phyloP scores from a whole-genome alignment of 768 basidiomycete species.

The Mycena polygramma region DNA sequence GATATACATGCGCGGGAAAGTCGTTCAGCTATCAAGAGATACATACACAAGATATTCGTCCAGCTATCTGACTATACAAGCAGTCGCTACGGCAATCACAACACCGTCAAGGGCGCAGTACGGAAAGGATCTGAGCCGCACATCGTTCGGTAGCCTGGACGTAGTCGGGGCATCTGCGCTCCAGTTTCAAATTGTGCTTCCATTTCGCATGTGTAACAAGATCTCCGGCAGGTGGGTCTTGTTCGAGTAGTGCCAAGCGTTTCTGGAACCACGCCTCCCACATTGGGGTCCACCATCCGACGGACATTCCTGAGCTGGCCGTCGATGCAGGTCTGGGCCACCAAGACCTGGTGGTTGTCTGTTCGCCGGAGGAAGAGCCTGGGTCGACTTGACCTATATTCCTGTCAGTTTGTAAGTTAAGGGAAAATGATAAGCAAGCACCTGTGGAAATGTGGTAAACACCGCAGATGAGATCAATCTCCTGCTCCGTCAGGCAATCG shows the following conservation, averaged over 20 bases:
- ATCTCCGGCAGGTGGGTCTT: background rate
- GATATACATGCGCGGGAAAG: too few relatives aligned
- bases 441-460: conserved; percentile 40
- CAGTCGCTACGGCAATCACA: too few relatives aligned
- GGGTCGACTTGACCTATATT: background rate
- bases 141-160: too few relatives aligned
- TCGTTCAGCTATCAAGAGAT: too few relatives aligned
- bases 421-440: background rate
- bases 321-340: conserved; percentile 38
- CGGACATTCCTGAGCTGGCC: conserved; percentile 27
- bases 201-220: background rate
- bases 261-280: conserved; percentile 41
- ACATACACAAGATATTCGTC: too few relatives aligned
- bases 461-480: conserved; percentile 40
- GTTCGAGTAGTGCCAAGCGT: conserved; percentile 27
- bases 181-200: conserved; percentile 13
- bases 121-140: background rate
- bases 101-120: background rate
- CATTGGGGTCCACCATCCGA: conserved; percentile 39
- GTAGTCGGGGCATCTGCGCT: background rate
- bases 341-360: conserved; percentile 33
- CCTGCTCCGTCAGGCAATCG: conserved; percentile 40
- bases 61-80: too few relatives aligned
- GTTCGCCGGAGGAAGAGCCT: background rate
- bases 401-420: too few relatives aligned